These are phyloP conservation scores for Babesia caballi DNA, from an alignment of 169 alveolate genomes.

Conservation along the genomic window DNA sequence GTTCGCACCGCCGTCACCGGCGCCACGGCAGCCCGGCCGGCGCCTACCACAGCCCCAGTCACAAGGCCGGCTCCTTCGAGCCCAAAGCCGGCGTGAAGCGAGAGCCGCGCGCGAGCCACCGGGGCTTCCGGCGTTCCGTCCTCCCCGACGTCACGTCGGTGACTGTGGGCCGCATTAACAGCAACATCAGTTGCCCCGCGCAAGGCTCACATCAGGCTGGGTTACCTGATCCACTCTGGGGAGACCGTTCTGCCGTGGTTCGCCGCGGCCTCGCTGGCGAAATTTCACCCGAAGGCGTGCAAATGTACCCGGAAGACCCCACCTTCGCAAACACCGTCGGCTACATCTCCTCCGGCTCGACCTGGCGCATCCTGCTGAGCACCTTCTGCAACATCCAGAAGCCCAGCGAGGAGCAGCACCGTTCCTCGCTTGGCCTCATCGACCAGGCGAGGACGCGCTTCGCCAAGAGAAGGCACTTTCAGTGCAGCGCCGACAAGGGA, in stretches of 20 bases:
- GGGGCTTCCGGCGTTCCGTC: not conserved
- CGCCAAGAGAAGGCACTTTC: not conserved
- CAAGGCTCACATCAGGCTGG: too few species aligned
- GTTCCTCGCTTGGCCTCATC: conserved; percentile 22
- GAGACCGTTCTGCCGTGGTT: not conserved
- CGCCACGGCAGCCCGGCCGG: not conserved
- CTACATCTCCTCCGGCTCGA: conserved; percentile 27
- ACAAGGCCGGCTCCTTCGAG: not conserved
- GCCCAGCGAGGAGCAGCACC: conserved; percentile 10
- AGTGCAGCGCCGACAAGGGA: not conserved
- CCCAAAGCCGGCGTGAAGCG: not conserved
- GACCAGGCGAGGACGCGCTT: conserved; percentile 5
- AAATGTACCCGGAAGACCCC: not conserved
- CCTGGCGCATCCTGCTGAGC: conserved; percentile 41
- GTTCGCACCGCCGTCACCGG: not conserved
- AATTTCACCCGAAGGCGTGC: not conserved
- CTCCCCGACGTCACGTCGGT: not conserved
- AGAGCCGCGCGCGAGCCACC: not conserved
- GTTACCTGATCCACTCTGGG: too few species aligned
- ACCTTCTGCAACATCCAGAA: conserved; percentile 30
- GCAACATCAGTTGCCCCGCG: not conserved
- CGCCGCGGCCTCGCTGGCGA: not conserved
- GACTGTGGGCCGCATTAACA: not conserved
- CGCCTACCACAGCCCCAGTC: not conserved
- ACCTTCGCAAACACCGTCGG: not conserved